These are phyloP conservation scores for Arabidopsis arenosa DNA, from an alignment of 345 rosid species.

Conservation along the genomic window DNA sequence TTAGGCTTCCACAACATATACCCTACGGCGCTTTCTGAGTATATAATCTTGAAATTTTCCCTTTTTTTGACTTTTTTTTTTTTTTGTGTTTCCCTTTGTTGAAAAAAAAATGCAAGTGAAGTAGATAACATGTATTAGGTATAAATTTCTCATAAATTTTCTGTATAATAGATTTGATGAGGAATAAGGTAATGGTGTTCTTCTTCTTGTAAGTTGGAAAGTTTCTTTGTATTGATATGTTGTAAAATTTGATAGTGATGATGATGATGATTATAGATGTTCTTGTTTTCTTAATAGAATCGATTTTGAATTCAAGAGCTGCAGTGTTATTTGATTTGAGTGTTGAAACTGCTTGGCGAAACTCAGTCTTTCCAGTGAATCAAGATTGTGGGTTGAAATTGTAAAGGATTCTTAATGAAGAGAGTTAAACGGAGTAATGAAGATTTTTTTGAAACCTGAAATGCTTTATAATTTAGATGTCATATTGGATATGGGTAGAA, in stretches of 20 bases:
- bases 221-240: constrained; percentile 30
- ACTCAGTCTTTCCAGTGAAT: no score
- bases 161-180: constrained; percentile 35
- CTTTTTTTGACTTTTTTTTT: background rate
- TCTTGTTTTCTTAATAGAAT: constrained; percentile 8
- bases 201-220: constrained; percentile 1
- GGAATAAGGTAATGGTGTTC: constrained; percentile 19
- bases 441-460: background rate
- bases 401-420: no score
- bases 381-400: no score
- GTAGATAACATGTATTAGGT: constrained; percentile 6
- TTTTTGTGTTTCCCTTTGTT: background rate
- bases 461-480: no score
- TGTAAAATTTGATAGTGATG: constrained; percentile 22
- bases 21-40: constrained; percentile 45
- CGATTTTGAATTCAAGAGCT: background rate
- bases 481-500: no score
- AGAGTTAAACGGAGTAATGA: background rate
- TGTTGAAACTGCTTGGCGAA: no score
- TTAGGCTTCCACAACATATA: constrained; percentile 75
- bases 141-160: background rate
- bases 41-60: background rate
- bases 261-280: constrained; percentile 3
- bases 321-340: background rate
- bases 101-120: background rate